Percentiles rank a stretch among this genome's conserved stretches.
These are phyloP conservation scores for Metschnikowia santaceciliae DNA, from an alignment of 805 yeast species.

Conservation along the genomic window DNA sequence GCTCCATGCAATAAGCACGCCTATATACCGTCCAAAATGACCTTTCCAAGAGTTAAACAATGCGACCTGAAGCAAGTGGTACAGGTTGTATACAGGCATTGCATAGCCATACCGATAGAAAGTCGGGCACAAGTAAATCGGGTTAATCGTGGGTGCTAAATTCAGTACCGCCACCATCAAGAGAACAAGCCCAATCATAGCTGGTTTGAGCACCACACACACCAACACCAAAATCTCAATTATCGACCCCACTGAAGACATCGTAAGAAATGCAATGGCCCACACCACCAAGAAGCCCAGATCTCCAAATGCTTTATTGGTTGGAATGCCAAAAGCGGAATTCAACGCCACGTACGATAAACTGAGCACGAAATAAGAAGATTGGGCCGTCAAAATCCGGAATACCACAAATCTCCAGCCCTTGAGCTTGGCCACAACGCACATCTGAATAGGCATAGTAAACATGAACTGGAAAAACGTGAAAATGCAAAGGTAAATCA, in stretches of 20 bases:
- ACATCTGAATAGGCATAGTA: conserved; percentile 24
- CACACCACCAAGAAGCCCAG: conserved; percentile 34
- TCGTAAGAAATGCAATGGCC: conserved; percentile 26
- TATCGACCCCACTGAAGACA: conserved; percentile 30
- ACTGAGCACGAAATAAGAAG: conserved; percentile 25
- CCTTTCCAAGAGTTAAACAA: conserved; percentile 35
- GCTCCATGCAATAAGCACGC: conserved; percentile 31
- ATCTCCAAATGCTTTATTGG: conserved; percentile 23
- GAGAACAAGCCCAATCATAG: conserved; percentile 27
- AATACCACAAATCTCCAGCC: conserved; percentile 24
- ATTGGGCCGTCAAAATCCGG: conserved; percentile 26
- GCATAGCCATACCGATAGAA: conserved; percentile 37
- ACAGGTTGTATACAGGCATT: conserved; percentile 30
- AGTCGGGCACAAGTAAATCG: conserved; percentile 28
- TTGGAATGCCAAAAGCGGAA: conserved; percentile 25
- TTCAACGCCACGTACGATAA: conserved; percentile 28
- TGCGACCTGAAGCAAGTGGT: conserved; percentile 29
- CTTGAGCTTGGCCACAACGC: conserved; percentile 23
- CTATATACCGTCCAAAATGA: conserved; percentile 29
- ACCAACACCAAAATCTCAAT: conserved; percentile 27
- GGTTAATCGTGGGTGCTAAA: conserved; percentile 30
- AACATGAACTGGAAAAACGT: conserved; percentile 33
- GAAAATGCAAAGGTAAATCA: conserved; percentile 30
- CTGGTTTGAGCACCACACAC: conserved; percentile 22
- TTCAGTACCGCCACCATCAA: conserved; percentile 27